A percentile compares a stretch with the other conserved stretches of the same genome.
Evolutionary conservation across 2,329 filamentous ascomycete species (phyloP).

Genomic region (Ophiostoma populinum): DNA sequence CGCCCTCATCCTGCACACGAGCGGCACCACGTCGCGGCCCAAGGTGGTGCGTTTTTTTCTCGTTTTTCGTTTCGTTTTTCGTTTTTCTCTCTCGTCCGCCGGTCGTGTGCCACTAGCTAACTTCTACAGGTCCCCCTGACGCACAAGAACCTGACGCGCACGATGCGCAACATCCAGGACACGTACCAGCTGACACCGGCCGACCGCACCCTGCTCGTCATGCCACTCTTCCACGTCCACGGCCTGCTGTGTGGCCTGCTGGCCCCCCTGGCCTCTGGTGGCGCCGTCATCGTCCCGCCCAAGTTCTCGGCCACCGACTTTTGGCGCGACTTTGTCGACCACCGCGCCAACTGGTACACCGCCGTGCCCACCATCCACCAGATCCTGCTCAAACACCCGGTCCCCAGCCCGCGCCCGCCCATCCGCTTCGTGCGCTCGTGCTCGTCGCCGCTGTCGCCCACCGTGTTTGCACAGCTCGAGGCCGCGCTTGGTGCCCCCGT

Average conservation of each 20-base stretch:
- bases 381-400: slow-evolving; percentile 59
- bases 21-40: slow-evolving; percentile 67
- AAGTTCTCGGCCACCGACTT: slow-evolving; percentile 73
- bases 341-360: slow-evolving; percentile 80
- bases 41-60: slow-evolving; percentile 51
- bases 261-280: slow-evolving; percentile 56
- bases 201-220: slow-evolving; percentile 72
- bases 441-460: slow-evolving; percentile 68
- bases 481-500: slow-evolving; percentile 61
- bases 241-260: slow-evolving; percentile 73
- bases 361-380: slow-evolving; percentile 89
- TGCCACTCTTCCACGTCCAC: slow-evolving; percentile 84
- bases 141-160: slow-evolving; percentile 63
- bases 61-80: too few relatives aligned
- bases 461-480: slow-evolving; percentile 65
- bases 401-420: slow-evolving; percentile 47
- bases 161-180: slow-evolving; percentile 68
- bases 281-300: slow-evolving; percentile 60
- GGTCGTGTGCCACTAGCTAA: too few relatives aligned
- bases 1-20: slow-evolving; percentile 68
- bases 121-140: slow-evolving; percentile 55
- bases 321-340: slow-evolving; percentile 57
- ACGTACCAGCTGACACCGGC: slow-evolving; percentile 55
- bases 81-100: too few relatives aligned
- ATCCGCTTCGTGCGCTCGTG: slow-evolving; percentile 83